Base-by-base conservation (phyloP, 2,329 filamentous ascomycete species). In the Talaromyces sp. region DNA sequence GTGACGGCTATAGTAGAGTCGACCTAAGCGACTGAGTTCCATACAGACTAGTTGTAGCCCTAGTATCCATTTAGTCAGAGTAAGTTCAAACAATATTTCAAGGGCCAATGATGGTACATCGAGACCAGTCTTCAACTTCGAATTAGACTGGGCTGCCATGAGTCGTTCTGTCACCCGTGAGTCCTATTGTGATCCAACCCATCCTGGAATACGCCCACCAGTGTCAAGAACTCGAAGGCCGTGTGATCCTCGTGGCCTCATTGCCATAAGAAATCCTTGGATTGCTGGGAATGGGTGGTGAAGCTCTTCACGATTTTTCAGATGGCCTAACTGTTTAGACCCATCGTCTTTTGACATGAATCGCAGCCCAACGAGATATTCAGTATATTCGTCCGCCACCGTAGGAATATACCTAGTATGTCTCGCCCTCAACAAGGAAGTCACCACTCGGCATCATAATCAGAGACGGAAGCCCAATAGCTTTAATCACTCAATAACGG, bases 401-500 rank as follows among this genome's bases (percentile, higher is more conserved):
- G n/a, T n/a, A n/a, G 9, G 39, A 6, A 16, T 7, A 6, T 16
- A 2, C 8, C 21, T 46, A 14, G 25, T 14, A 8, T 25, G 42
- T 16, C 21, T 8, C 6, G 2, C 37, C 33, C n/a, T 66, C 63
- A 37, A 63, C 64, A 9, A 65, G 12, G 21, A 63, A 66, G 12
- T 35, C 63, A 5, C 63, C n/a, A 52, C 7, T 66, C 63, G 12
- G 46, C 46, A 8, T 39, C 25, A 25, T 18, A 5, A 21, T 42
- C 11, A 31, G 63, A 66, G 23, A 61, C 54, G 18, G 57, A 63
- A 16, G 35, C 56, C 63, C 58, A 66, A 57, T 65, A 66, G 6
- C 28, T 58, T 25, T 63, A 58, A 31, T 61, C 62, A 18, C 25
- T 35, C 28, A 63, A 55, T 5, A 65, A 21, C 21, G 60, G 54